Evolutionary conservation across 257 asterid species (phyloP).

Genomic region (Solanum sejunctum): DNA sequence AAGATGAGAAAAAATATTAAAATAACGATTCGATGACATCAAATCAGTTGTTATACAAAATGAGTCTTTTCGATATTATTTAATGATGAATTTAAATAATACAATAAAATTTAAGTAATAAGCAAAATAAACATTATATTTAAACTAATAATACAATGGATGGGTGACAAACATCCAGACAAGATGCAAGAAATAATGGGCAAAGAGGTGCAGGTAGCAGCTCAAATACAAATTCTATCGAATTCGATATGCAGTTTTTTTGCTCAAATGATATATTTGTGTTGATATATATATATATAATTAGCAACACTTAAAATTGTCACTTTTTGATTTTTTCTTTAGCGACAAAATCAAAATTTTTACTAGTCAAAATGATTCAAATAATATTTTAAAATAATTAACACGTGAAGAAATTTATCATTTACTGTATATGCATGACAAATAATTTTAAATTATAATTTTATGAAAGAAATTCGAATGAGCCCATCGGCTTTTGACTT

Average conservation of each 20-base stretch:
- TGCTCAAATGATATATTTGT: too few relatives aligned
- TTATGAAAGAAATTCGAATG: background rate
- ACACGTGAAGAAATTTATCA: too few relatives aligned
- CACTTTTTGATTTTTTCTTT: background rate
- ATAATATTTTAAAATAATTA: background rate
- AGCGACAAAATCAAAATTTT: background rate
- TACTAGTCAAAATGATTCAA: background rate
- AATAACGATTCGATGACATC: too few relatives aligned
- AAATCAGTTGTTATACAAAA: too few relatives aligned
- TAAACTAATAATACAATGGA: too few relatives aligned
- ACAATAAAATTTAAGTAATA: too few relatives aligned
- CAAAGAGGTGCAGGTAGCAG: background rate
- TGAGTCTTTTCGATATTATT: too few relatives aligned
- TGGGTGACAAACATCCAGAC: too few relatives aligned
- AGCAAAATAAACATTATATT: too few relatives aligned
- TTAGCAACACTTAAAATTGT: background rate
- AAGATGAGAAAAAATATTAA: too few relatives aligned
- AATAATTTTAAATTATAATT: too few relatives aligned
- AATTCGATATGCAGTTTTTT: background rate
- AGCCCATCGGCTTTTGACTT: background rate
- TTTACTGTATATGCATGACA: background rate
- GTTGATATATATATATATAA: background rate
- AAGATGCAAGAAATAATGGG: background rate
- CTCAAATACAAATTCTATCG: background rate
- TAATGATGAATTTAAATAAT: too few relatives aligned